Evolutionary conservation across 108 stramenopile species (phyloP), one percentile per base, ranked within the genome.

Genomic region (Nitzschia sp.): DNA sequence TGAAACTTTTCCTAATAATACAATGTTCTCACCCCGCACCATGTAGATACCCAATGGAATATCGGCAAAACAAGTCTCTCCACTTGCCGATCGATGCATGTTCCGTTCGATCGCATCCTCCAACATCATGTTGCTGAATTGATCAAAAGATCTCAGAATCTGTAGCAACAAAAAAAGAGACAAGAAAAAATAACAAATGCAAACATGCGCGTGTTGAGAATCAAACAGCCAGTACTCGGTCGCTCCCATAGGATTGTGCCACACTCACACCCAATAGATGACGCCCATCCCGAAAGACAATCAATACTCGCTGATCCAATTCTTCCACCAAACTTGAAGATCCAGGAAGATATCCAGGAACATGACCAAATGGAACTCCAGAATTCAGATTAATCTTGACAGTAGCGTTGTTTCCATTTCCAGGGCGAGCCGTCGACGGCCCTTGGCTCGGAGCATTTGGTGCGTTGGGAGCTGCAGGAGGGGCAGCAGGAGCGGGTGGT

Each of bases 61-160:
- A 67, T 96, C 95, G 15, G 91, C 76, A 68, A 87, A 95, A 68
- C 82, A 88, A 22, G 74, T 81, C 21, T 58, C 57, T 15, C 70
- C 76, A 12, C 75, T 71, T 15, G 53, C 53, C 91, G 29, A 42
- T 7, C 25, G 52, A 60, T 74, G 65, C 12, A 80, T 78, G 56
- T 91, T 79, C 55, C 96, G 85, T 81, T 98, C 97, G 25, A 80
- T 83, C n/a, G 93, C 86, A 48, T 95, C 92, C 42, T 95, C 88
- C 55, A 98, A 54, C 0, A 98, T 90, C 78, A 97, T 78, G 60
- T 98, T 98, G 53, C 78, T 80, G 80, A 87, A 98, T 77, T 98
- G 97, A 75, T 98, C 97, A 75, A 93, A 98, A 24, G 86, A 86
- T 37, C 94, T 86, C 51, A 96, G 70, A 38, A 78, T 65, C 75